Evolutionary conservation across 208 protist genomes (phyloP), one percentile per base, ranked within the genome.

Genomic region (Spongospora subterranea): DNA sequence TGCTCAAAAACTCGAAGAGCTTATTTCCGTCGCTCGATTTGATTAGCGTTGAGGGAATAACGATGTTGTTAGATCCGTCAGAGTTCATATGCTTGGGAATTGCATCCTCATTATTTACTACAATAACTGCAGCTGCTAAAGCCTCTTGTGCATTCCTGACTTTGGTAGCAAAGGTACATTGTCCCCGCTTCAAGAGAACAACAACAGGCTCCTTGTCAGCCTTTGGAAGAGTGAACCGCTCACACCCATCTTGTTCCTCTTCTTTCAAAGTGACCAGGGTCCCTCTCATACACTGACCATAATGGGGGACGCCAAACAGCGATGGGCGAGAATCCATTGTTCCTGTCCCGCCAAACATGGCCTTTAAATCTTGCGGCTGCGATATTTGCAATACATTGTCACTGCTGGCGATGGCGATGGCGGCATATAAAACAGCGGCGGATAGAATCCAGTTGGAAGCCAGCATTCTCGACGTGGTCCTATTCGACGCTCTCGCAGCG

Each of bases 11-110:
- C 11, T 89, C 50, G 32, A 17, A 53, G 29, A 89, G 24, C 88
- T 89, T 89, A 29, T 89, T 11, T 46, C 88, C 88, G n/a, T n/a
- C 88, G 11, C 11, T 38, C 29, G 43, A 53, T 35, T 46, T 64
- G 88, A 89, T 60, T 29, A 89, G 1, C 88, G 50, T 60, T n/a
- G 88, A 46, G 6, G 88, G 88, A 43, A 89, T 89, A 13, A 50
- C 13, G 88, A 89, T 89, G 29, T 0, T 11, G 20, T 46, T 43
- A 89, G 32, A 60, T 20, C 88, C 88, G 41, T 89, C 88, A 89
- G n/a, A 32, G 6, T 6, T 53, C 88, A 89, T 82, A 43, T 82
- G 71, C 6, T 6, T 35, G 71, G 40, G 71, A 6, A 43, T 13
- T 43, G 6, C n/a, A 35, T 82, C 71, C 17, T 43, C 71, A 43